phyloP scores from a whole-genome alignment of 2,329 filamentous ascomycete genomes.

The Aspergillus jensenii region DNA sequence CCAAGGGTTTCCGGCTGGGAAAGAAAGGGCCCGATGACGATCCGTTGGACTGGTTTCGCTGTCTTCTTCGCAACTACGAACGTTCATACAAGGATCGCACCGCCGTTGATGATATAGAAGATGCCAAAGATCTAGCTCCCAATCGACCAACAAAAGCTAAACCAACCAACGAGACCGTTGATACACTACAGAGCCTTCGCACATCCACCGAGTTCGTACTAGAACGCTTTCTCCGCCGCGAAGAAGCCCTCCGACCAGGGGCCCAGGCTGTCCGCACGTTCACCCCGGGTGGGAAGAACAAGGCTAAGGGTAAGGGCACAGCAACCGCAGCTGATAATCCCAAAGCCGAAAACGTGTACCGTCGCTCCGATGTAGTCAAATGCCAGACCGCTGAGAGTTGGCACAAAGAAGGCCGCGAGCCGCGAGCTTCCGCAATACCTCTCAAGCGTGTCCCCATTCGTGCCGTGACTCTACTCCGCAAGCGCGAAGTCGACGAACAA shows the following conservation, averaged over 20 bases:
- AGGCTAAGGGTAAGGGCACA: slow-evolving; percentile 50
- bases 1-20: slow-evolving; percentile 82
- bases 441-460: slow-evolving; percentile 87
- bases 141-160: slow-evolving; percentile 67
- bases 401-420: slow-evolving; percentile 91
- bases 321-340: neutral
- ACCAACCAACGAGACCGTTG: slow-evolving; percentile 66
- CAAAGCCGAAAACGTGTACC: slow-evolving; percentile 72
- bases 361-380: slow-evolving; percentile 72
- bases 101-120: slow-evolving; percentile 75
- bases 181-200: slow-evolving; percentile 87
- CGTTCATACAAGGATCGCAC: slow-evolving; percentile 57
- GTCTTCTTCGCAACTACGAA: slow-evolving; percentile 72
- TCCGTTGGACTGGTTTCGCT: slow-evolving; percentile 80
- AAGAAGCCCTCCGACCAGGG: slow-evolving; percentile 76
- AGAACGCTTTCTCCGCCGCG: slow-evolving; percentile 81
- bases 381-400: slow-evolving; percentile 94
- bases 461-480: slow-evolving; percentile 82
- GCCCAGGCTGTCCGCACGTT: slow-evolving; percentile 74
- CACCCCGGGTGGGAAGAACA: slow-evolving; percentile 63
- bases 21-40: slow-evolving; percentile 54
- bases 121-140: slow-evolving; percentile 72
- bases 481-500: slow-evolving; percentile 84
- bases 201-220: slow-evolving; percentile 81
- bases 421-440: slow-evolving; percentile 68